Conservation (phyloP, 768 basidiomycete genomes). For the Suillus fuscotomentosus region DNA sequence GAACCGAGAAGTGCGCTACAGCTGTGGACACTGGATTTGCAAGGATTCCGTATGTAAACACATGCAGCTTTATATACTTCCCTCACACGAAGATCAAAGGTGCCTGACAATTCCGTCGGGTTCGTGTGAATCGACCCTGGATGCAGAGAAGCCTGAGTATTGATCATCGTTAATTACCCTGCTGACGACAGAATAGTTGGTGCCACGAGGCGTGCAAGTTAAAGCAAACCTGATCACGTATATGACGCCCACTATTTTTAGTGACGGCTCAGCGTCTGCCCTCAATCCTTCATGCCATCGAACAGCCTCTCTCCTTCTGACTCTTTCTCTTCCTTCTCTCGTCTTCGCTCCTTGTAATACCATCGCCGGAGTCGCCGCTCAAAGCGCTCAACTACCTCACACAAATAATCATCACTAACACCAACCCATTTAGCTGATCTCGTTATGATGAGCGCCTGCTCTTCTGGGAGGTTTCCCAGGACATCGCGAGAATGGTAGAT, state of each 20-base stretch:
- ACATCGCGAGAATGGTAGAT: constrained; percentile 71
- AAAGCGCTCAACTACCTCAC: constrained; percentile 56
- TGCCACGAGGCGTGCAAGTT: background rate
- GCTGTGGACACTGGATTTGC: background rate
- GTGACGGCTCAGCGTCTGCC: background rate
- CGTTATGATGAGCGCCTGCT: constrained; percentile 49
- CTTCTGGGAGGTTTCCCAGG: constrained; percentile 53
- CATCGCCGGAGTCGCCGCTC: constrained; percentile 62
- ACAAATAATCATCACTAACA: constrained; percentile 49
- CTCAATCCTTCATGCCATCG: background rate
- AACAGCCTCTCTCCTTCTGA: background rate
- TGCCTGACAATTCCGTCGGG: background rate
- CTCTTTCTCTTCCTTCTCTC: constrained; percentile 15
- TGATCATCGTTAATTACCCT: background rate
- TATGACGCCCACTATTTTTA: background rate
- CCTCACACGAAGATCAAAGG: constrained; percentile 4
- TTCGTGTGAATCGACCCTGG: constrained; percentile 5
- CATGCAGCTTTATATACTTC: constrained; percentile 4
- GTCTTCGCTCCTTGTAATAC: constrained; percentile 35
- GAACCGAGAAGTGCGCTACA: background rate
- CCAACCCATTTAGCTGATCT: constrained; percentile 57
- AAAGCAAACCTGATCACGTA: background rate
- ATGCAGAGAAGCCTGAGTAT: background rate
- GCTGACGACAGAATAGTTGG: background rate
- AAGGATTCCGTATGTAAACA: background rate